Percentiles rank a stretch among this genome's conserved stretches.
These are phyloP conservation scores for Didymella pomorum DNA, from an alignment of 2,329 filamentous ascomycete species.

Conservation along the genomic window DNA sequence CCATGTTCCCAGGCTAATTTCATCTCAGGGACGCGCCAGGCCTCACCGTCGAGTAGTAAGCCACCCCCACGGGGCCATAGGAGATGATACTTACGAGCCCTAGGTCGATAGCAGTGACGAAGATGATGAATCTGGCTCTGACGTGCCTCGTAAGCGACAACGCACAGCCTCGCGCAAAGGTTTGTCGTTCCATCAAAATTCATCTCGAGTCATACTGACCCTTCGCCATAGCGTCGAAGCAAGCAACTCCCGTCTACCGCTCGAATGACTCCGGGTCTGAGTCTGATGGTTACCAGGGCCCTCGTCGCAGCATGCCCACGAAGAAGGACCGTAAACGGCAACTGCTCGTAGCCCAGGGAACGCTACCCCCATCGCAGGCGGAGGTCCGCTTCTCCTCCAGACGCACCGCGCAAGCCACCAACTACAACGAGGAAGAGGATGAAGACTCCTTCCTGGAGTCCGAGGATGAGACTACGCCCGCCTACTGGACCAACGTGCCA, in stretches of 20 bases:
- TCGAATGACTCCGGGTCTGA: constrained; percentile 70
- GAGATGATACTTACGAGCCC: constrained; percentile 28
- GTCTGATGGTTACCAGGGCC: constrained; percentile 76
- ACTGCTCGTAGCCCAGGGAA: constrained; percentile 68
- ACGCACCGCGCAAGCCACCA: constrained; percentile 77
- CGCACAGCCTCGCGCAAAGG: constrained; percentile 70
- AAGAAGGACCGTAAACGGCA: constrained; percentile 81
- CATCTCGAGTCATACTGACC: constrained; percentile 52
- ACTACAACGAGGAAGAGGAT: constrained; percentile 73
- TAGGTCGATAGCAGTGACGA: constrained; percentile 70
- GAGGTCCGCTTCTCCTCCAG: constrained; percentile 94
- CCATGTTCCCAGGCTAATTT: constrained; percentile 43
- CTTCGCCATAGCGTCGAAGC: constrained; percentile 61
- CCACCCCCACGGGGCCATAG: constrained; percentile 27
- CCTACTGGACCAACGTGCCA: constrained; percentile 72
- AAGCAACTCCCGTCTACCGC: constrained; percentile 58
- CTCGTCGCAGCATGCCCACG: constrained; percentile 69
- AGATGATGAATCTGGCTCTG: constrained; percentile 74
- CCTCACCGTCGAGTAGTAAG: constrained; percentile 68
- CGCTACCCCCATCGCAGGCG: constrained; percentile 69
- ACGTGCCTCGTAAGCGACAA: constrained; percentile 68
- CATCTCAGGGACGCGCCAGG: constrained; percentile 64
- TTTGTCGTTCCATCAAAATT: constrained; percentile 52
- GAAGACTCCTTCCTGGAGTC: constrained; percentile 64
- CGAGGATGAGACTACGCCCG: constrained; percentile 70